Percentiles rank a stretch among this genome's conserved stretches.
These are phyloP conservation scores for Saksenaea oblongispora DNA, from an alignment of 371 early-diverging fungal genomes.

Conservation along the genomic window DNA sequence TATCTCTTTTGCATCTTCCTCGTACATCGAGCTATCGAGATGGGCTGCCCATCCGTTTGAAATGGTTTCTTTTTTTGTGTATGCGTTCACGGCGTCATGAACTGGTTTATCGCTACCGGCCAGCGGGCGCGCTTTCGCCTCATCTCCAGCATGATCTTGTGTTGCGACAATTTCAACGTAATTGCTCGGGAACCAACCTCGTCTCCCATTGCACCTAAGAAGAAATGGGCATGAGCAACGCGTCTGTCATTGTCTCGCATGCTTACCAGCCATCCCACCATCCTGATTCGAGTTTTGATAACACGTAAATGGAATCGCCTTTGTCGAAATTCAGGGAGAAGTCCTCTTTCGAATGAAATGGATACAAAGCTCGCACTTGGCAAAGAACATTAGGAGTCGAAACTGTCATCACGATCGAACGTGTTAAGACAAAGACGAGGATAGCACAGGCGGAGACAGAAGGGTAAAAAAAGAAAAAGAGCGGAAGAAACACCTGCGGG, in stretches of 20 bases:
- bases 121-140: neutral
- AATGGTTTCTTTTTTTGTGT: neutral
- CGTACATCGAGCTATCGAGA: conserved; percentile 34
- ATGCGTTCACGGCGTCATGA: neutral
- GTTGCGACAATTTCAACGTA: conserved; percentile 59
- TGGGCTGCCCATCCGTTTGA: conserved; percentile 39
- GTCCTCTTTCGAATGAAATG: conserved; percentile 71
- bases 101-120: neutral
- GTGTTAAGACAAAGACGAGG: neutral
- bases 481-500: neutral
- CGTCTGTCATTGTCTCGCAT: neutral
- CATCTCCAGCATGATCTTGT: conserved; percentile 4
- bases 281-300: conserved; percentile 80
- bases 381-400: conserved; percentile 33
- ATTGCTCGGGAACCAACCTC: conserved; percentile 91
- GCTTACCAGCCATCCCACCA: conserved; percentile 89
- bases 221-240: neutral
- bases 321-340: conserved; percentile 73
- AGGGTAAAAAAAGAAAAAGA: neutral
- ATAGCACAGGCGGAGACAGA: neutral
- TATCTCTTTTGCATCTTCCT: conserved; percentile 25
- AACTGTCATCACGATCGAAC: conserved; percentile 9
- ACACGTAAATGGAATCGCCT: conserved; percentile 83
- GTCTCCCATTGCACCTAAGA: conserved; percentile 51
- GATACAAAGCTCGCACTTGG: conserved; percentile 68